phyloP scores from a whole-genome alignment of 1,284 basidiomycete genomes.

The Boletus sp. region DNA sequence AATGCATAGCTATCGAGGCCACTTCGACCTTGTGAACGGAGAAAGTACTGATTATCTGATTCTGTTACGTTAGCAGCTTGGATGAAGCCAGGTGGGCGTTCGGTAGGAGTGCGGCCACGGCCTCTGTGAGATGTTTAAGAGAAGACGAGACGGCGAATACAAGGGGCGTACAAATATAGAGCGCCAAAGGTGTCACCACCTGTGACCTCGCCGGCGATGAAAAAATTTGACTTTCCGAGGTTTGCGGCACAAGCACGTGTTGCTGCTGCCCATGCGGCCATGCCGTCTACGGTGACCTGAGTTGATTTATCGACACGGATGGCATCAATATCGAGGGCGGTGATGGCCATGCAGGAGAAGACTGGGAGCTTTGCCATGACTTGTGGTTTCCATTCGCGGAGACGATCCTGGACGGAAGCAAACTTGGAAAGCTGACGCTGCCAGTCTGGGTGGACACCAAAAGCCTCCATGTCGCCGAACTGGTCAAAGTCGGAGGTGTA shows the following conservation, averaged over 20 bases:
- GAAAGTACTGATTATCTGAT: constrained; percentile 67
- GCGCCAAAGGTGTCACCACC: constrained; percentile 88
- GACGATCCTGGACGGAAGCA: constrained; percentile 90
- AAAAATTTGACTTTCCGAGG: constrained; percentile 81
- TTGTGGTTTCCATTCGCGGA: constrained; percentile 79
- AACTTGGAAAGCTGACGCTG: constrained; percentile 91
- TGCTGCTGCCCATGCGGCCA: constrained; percentile 69
- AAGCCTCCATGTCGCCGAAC: constrained; percentile 92
- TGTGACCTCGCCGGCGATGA: constrained; percentile 89
- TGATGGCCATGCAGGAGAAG: constrained; percentile 82
- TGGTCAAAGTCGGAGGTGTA: constrained; percentile 84
- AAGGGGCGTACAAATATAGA: constrained; percentile 66
- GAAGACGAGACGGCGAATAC: not conserved
- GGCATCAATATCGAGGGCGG: constrained; percentile 83
- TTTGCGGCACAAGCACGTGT: constrained; percentile 70
- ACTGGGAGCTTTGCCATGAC: constrained; percentile 73
- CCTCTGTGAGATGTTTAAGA: constrained; percentile 46
- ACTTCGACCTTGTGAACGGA: constrained; percentile 59
- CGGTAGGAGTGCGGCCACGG: constrained; percentile 76
- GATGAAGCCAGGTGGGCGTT: constrained; percentile 62
- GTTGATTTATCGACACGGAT: constrained; percentile 94
- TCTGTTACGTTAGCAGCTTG: constrained; percentile 63
- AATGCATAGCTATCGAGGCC: constrained; percentile 79
- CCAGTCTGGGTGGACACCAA: constrained; percentile 93
- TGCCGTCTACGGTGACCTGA: constrained; percentile 79